Conservation (phyloP, 108 stramenopile genomes). For the Schizochytrium sp. region DNA sequence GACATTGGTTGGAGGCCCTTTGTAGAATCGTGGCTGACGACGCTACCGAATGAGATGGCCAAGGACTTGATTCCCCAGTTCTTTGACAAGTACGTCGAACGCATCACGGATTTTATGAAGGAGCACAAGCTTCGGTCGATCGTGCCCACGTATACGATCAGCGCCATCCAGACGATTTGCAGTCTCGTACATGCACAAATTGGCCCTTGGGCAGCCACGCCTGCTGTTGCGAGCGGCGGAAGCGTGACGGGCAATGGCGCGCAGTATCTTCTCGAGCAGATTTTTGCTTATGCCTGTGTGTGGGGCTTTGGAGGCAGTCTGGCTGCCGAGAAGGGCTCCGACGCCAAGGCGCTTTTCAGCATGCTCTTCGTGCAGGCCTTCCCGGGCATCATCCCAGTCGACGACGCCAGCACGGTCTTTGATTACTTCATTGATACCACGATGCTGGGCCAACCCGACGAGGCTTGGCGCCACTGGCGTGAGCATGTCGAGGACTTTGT, state of each 20-base stretch:
- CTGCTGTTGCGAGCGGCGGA: constrained; percentile 34
- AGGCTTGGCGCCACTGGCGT: constrained; percentile 47
- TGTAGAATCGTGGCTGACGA: constrained; percentile 68
- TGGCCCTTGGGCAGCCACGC: constrained; percentile 25
- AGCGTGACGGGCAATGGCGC: constrained; percentile 47
- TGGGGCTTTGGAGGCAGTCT: constrained; percentile 89
- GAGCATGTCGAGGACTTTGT: constrained; percentile 54
- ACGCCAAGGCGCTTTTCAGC: constrained; percentile 55
- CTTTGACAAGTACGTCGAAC: constrained; percentile 74
- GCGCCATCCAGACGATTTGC: constrained; percentile 64
- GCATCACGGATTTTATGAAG: constrained; percentile 55
- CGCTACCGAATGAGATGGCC: constrained; percentile 38
- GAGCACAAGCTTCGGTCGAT: constrained; percentile 45
- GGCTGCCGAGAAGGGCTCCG: constrained; percentile 59
- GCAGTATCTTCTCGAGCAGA: constrained; percentile 49
- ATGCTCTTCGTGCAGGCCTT: constrained; percentile 34
- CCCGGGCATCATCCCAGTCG: neutral
- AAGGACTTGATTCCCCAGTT: constrained; percentile 53
- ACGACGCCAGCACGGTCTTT: constrained; percentile 52
- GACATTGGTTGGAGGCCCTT: constrained; percentile 80
- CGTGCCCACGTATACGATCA: constrained; percentile 65
- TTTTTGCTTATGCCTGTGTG: constrained; percentile 66
- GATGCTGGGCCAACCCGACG: constrained; percentile 23
- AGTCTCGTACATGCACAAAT: constrained; percentile 65
- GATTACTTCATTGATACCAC: constrained; percentile 66